Base-by-base conservation (phyloP, 2,329 filamentous ascomycete genomes). In the Sporothrix inflata region DNA sequence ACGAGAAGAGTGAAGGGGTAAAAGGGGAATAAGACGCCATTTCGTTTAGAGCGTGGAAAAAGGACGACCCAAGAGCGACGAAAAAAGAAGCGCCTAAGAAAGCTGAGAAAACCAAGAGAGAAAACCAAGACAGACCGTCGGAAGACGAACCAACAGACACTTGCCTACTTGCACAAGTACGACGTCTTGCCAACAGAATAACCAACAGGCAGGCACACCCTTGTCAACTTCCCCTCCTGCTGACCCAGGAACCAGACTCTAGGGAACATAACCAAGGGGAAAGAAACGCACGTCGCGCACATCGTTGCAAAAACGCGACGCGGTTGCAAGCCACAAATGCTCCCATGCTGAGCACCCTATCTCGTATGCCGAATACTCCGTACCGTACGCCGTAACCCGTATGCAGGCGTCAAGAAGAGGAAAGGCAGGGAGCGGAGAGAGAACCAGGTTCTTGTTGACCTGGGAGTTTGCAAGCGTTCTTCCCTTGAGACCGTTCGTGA, bases 131-230 rank as follows among this genome's bases (percentile, higher is more conserved):
- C 14, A 61, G 19, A 21, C 16, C 21, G 34, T 40, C 34, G 55
- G 19, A 61, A 61, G 55, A 61, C 8, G 55, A 40, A 61, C 55
- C 16, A 61, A 40, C 16, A 40, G 30, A 21, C 19, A 51, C 12
- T 27, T 55, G 51, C 11, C 24, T 19, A 30, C n/a, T n/a, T n/a
- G n/a, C n/a, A n/a, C n/a, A n/a, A n/a, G n/a, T n/a, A n/a, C 27
- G 24, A 55, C 24, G 51, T 3, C 16, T 16, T 6, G 12, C 38
- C 38, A 45, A 27, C n/a, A 45, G n/a, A 40, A 60, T 38, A 38
- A 40, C 55, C 55, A 60, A 38, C 30, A 61, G 55, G n/a, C 60
- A 12, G 38, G n/a, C 55, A n/a, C n/a, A 24, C n/a, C 57, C 57
- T 21, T 63, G 34, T 63, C n/a, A n/a, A n/a, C 40, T 14, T 12